Evolutionary conservation across 2,329 filamentous ascomycete species (phyloP).

Genomic region (Orbilia blumenaviensis): DNA sequence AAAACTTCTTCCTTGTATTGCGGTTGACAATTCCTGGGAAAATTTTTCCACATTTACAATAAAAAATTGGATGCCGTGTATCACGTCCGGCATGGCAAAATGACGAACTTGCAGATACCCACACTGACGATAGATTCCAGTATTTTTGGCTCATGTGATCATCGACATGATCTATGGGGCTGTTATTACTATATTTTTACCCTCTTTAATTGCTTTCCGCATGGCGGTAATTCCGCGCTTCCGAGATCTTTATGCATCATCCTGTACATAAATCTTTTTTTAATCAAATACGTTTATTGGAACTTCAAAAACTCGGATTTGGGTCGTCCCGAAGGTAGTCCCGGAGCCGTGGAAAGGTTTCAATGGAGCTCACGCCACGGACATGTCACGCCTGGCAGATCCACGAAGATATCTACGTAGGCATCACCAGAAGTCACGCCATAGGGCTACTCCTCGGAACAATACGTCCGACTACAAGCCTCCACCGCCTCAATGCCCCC

Average conservation of each 20-base stretch:
- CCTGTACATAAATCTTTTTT: slow-evolving; percentile 13
- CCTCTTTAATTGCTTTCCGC: background rate
- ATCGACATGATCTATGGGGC: background rate
- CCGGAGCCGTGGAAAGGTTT: background rate
- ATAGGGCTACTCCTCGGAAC: background rate
- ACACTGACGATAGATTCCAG: slow-evolving; percentile 30
- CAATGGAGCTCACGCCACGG: background rate
- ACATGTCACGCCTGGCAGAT: background rate
- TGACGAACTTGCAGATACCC: slow-evolving; percentile 33
- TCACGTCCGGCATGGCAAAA: background rate
- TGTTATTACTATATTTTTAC: too few relatives aligned
- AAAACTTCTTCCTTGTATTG: background rate
- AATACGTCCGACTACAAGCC: background rate
- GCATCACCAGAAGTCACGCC: background rate
- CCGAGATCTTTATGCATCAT: slow-evolving; percentile 1
- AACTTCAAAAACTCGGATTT: background rate
- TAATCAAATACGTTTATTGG: background rate
- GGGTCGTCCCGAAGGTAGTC: background rate
- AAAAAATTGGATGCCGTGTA: background rate
- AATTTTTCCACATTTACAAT: background rate
- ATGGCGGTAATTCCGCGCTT: background rate
- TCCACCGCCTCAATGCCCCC: background rate
- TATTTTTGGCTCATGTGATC: background rate
- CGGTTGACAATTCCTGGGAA: background rate
- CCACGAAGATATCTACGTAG: background rate